Evolutionary conservation across 108 stramenopile species (phyloP), one percentile per base, ranked within the genome.

Genomic region (Nitzschia sp.): DNA sequence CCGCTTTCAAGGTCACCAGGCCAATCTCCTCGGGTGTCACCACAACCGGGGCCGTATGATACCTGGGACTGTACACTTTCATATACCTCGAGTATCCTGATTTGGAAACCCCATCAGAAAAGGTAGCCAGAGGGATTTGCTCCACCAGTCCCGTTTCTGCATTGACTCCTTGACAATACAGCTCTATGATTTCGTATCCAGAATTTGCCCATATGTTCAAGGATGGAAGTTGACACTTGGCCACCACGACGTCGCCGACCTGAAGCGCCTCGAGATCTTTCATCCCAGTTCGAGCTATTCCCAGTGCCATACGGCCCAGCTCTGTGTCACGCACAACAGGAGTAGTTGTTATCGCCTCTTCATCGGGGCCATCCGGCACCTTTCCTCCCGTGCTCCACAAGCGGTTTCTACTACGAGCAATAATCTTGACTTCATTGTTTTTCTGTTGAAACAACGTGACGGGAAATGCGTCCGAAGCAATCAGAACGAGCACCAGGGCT

Each of bases 1-100:
- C 83, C 47, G 61, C 68, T 28, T 65, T 63, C 3, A 86, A 41
- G 4, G 80, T 71, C 0, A 58, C 45, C 21, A 86, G 33, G 6
- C 83, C 85, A 32, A 84, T 82, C 60, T 86, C 85, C 52, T 86
- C 72, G 8, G 85, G 83, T 22, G 82, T 54, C 1, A 84, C 82
- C 11, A 84, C 64, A 13, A 86, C 85, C 6, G 76, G 72, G 30
- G 45, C 53, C 46, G 29, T 32, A 30, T 62, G 60, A 6, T 62
- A 45, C 15, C 26, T 26, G 15, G 50, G 50, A 17, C 31, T 41
- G 15, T 61, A 62, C 2, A 69, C 45, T 22, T 58, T 28, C 1
- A 69, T n/a, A 22, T 69, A 69, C 9, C 19, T 58, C 11, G 56
- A 58, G 47, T 69, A 69, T 26, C 56, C 54, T 34, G 66, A 50